These are phyloP conservation scores for Pleurotus sapidus DNA, from an alignment of 768 basidiomycete species.

Conservation along the genomic window DNA sequence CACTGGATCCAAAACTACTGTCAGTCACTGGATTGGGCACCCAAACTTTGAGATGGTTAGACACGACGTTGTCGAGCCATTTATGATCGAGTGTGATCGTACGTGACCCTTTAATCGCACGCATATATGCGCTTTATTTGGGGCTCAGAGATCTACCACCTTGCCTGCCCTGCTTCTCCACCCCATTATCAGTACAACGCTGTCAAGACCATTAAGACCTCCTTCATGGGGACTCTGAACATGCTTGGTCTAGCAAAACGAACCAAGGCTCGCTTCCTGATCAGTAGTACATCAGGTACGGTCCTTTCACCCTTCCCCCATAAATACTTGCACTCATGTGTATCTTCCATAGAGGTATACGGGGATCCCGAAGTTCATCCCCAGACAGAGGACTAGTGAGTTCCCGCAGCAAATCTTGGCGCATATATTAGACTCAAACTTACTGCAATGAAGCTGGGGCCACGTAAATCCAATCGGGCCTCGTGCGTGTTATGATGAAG, in stretches of 20 bases:
- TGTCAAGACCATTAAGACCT: slow-evolving; percentile 97
- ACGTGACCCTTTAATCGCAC: slow-evolving; percentile 25
- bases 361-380: slow-evolving; percentile 99
- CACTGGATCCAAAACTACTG: slow-evolving; percentile 96
- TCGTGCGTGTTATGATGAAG: slow-evolving; percentile 99
- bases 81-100: slow-evolving; percentile 99
- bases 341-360: slow-evolving; percentile 73
- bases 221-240: slow-evolving; percentile 97
- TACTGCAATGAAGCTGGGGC: slow-evolving; percentile 67
- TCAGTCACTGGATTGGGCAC: slow-evolving; percentile 94
- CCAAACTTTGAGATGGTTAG: slow-evolving; percentile 98
- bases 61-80: slow-evolving; percentile 95
- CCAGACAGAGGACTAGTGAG: slow-evolving; percentile 92
- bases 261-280: slow-evolving; percentile 95
- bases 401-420: slow-evolving; percentile 8
- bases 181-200: slow-evolving; percentile 98
- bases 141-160: slow-evolving; percentile 87
- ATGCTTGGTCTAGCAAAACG: slow-evolving; percentile 99
- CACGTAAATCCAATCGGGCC: slow-evolving; percentile 98
- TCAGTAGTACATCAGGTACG: slow-evolving; percentile 90
- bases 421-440: slow-evolving; percentile 13
- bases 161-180: slow-evolving; percentile 96
- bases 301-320: background rate
- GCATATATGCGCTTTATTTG: slow-evolving; percentile 12
- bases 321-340: background rate